Base-by-base conservation (phyloP, 495 filamentous ascomycete genomes). In the Annulohypoxylon stygium region DNA sequence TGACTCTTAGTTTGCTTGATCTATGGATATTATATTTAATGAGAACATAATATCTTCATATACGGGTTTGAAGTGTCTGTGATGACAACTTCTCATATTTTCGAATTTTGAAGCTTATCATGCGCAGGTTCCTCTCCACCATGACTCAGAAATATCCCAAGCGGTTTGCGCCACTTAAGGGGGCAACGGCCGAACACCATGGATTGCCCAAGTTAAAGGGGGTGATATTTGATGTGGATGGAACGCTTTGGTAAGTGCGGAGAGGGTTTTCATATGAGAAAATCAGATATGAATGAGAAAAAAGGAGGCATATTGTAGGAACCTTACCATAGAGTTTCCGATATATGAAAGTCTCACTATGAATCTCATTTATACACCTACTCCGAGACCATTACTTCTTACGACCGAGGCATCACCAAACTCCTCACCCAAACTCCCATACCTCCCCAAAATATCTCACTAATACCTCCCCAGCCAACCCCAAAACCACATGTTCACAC, bases 161-260 rank as follows among this genome's bases (percentile, higher is more conserved):
- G 58, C 83, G 82, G 9, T 90, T 90, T 73, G 88, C 88, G 4
- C 88, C 89, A 16, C 74, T 81, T 43, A 77, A 67, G 45, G 69
- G 71, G 37, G 67, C 67, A 1, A 68, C 68, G 23, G 43, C 55
- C 26, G 67, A 78, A 8, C 60, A 71, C 6, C 55, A 75, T 30
- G 75, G 80, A 64, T 83, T 83, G 10, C 91, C 91, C 41, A 85
- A 81, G 58, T 81, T 98, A 57, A 88, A 90, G 73, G 95, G 95
- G 1, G 87, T 98, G 6, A 89, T 98, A 34, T 98, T 98, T 80
- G 95, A 98, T 83, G 92, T 98, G 36, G 95, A 98, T 80, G 95
- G 95, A 5, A 98, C 95, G 20, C 79, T 98, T 55, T 97, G 92
- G 95, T 95, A 81, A 85, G 88, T 85, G 18, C 7, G 18, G 34